These are phyloP conservation scores for Fraxinus floribunda DNA, from an alignment of 305 asterid species.

Conservation along the genomic window DNA sequence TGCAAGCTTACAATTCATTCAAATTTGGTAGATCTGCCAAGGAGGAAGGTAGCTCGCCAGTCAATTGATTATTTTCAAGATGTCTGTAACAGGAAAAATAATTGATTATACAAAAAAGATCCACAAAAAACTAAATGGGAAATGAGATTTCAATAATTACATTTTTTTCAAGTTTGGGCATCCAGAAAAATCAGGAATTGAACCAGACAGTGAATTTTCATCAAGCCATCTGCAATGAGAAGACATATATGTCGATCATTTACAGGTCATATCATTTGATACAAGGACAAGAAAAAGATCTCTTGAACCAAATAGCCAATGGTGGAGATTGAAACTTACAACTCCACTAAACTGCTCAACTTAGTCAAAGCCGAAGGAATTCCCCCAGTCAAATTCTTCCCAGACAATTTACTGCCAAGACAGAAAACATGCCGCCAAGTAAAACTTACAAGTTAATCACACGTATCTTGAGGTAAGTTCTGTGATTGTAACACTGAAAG, in stretches of 20 bases:
- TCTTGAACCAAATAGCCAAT: neutral
- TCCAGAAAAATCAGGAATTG: constrained; percentile 91
- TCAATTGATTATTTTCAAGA: constrained; percentile 74
- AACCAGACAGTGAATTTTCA: constrained; percentile 73
- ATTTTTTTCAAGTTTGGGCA: constrained; percentile 76
- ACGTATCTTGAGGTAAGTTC: neutral
- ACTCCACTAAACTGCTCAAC: constrained; percentile 57
- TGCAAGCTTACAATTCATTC: constrained; percentile 79
- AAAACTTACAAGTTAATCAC: neutral
- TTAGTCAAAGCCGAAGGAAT: constrained; percentile 66
- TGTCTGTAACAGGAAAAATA: constrained; percentile 56
- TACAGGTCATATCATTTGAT: constrained; percentile 9
- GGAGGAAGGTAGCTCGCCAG: constrained; percentile 71
- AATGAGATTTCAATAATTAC: constrained; percentile 37
- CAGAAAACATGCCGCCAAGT: neutral
- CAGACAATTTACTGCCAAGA: constrained; percentile 69
- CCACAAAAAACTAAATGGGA: constrained; percentile 15
- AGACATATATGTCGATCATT: constrained; percentile 11
- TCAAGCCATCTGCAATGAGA: constrained; percentile 79
- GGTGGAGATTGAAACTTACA: constrained; percentile 47
- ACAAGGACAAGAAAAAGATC: neutral
- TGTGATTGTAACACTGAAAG: neutral
- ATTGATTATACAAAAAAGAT: constrained; percentile 18
- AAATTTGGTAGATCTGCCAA: constrained; percentile 62
- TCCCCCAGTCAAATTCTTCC: constrained; percentile 65